Conservation (phyloP, 1,139 yeast genomes). For the Suhomyces ambrosiae region DNA sequence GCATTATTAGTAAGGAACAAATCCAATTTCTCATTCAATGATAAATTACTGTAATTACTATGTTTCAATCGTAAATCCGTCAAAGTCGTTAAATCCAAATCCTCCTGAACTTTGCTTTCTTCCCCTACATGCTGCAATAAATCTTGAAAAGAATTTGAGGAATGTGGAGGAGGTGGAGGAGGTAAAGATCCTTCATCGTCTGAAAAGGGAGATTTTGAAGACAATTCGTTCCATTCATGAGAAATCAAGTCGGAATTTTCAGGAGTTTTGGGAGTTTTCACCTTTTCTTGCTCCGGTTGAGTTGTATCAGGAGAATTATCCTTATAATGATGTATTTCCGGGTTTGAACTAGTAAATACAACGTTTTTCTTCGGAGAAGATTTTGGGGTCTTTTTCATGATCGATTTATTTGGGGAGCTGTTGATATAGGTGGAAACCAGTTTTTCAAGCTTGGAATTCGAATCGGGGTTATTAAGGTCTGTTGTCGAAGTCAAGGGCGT, state of each 20-base stretch:
- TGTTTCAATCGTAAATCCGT: constrained; percentile 26
- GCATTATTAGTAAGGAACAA: constrained; percentile 29
- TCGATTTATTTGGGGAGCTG: constrained; percentile 44
- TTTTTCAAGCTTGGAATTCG: neutral
- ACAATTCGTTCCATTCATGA: constrained; percentile 31
- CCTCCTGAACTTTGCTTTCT: constrained; percentile 14
- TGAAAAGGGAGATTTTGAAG: constrained; percentile 15
- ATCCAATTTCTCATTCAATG: constrained; percentile 44
- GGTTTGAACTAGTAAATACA: constrained; percentile 36
- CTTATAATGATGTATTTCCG: constrained; percentile 40
- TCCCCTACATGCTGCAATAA: constrained; percentile 14
- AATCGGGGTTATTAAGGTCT: constrained; percentile 19
- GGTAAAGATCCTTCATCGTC: constrained; percentile 32
- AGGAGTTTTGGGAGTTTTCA: constrained; percentile 1
- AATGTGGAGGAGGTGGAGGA: constrained; percentile 39
- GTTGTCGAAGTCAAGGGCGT: constrained; percentile 31
- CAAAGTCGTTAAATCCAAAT: constrained; percentile 25
- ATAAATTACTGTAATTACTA: constrained; percentile 30
- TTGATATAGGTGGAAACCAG: constrained; percentile 10
- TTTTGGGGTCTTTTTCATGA: constrained; percentile 37
- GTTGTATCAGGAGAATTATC: constrained; percentile 18
- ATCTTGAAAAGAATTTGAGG: constrained; percentile 19
- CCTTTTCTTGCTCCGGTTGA: constrained; percentile 10
- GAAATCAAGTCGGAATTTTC: constrained; percentile 12
- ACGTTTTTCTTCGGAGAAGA: constrained; percentile 44